Conservation (phyloP, 1,284 basidiomycete genomes). For the Moesziomyces parantarcticus region DNA sequence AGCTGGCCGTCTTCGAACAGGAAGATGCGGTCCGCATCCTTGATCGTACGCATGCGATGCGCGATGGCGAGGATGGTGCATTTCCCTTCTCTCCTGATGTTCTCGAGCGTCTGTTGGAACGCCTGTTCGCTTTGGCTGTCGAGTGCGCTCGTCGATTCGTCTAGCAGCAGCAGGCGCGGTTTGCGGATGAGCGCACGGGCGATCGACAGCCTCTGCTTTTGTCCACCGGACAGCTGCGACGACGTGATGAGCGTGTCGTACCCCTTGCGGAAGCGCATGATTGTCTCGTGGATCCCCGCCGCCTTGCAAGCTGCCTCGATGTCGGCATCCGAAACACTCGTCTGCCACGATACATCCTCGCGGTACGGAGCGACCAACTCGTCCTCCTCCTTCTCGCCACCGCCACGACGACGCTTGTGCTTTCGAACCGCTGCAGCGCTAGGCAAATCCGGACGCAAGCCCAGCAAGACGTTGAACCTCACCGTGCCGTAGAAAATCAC, state of each 20-base stretch:
- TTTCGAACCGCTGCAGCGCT: slow-evolving; percentile 13
- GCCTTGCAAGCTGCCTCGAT: slow-evolving; percentile 14
- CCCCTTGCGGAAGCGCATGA: slow-evolving; percentile 87
- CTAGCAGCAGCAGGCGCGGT: slow-evolving; percentile 56
- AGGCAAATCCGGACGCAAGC: slow-evolving; percentile 32
- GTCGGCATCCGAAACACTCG: slow-evolving; percentile 8
- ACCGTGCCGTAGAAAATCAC: slow-evolving; percentile 73
- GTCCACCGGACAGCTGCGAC: slow-evolving; percentile 62
- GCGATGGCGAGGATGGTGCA: slow-evolving; percentile 64
- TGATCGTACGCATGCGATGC: slow-evolving; percentile 61
- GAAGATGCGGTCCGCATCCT: slow-evolving; percentile 61
- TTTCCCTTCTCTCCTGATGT: slow-evolving; percentile 40
- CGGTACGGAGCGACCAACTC: slow-evolving; percentile 26
- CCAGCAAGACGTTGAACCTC: slow-evolving; percentile 38
- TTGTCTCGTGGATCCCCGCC: slow-evolving; percentile 75
- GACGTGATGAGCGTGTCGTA: slow-evolving; percentile 74
- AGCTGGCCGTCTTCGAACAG: slow-evolving; percentile 52
- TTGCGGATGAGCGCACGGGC: slow-evolving; percentile 62
- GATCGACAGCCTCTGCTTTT: slow-evolving; percentile 60
- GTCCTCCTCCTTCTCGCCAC: slow-evolving; percentile 57
- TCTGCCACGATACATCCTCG: slow-evolving; percentile 22
- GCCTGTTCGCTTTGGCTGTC: slow-evolving; percentile 60
- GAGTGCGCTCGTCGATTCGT: slow-evolving; percentile 64
- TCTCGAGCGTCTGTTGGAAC: slow-evolving; percentile 52
- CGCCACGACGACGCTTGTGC: slow-evolving; percentile 33